phyloP scores from a whole-genome alignment of 352 stramenopile species.

The Globisporangium echinulatum region DNA sequence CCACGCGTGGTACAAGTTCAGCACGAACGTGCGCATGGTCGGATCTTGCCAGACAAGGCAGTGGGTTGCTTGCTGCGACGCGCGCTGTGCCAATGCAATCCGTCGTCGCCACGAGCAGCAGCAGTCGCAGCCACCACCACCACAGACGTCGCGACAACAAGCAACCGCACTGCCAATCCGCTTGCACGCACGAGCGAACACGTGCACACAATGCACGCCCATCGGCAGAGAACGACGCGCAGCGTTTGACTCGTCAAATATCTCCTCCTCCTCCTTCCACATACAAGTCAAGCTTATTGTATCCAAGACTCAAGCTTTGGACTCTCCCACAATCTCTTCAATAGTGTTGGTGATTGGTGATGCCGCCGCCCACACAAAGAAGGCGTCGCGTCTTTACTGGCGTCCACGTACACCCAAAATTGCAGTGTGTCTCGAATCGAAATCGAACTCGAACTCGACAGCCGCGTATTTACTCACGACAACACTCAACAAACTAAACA shows the following conservation, averaged over 20 bases:
- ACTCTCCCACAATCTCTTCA: background rate
- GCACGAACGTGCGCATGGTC: background rate
- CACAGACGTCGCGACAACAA: background rate
- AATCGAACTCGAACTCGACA: background rate
- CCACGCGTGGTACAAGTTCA: background rate
- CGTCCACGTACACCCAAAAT: background rate
- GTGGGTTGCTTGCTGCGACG: background rate
- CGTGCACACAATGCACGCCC: too few relatives aligned
- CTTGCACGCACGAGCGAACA: too few relatives aligned
- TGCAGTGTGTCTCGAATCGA: background rate
- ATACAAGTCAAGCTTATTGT: background rate
- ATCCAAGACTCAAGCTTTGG: background rate
- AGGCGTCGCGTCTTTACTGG: background rate
- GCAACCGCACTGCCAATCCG: background rate
- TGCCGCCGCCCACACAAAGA: background rate
- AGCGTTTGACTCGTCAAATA: background rate
- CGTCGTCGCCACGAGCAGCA: too few relatives aligned
- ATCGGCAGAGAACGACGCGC: background rate
- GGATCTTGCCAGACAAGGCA: background rate
- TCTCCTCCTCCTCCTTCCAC: background rate
- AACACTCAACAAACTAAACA: too few relatives aligned
- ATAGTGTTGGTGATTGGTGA: background rate
- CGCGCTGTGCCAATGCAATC: too few relatives aligned
- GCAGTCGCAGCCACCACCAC: background rate
- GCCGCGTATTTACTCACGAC: background rate